Percentiles rank a stretch among this genome's conserved stretches.
Evolutionary conservation across 192 early-diverging fungal genomes (phyloP).

Genomic region (Backusella circina): DNA sequence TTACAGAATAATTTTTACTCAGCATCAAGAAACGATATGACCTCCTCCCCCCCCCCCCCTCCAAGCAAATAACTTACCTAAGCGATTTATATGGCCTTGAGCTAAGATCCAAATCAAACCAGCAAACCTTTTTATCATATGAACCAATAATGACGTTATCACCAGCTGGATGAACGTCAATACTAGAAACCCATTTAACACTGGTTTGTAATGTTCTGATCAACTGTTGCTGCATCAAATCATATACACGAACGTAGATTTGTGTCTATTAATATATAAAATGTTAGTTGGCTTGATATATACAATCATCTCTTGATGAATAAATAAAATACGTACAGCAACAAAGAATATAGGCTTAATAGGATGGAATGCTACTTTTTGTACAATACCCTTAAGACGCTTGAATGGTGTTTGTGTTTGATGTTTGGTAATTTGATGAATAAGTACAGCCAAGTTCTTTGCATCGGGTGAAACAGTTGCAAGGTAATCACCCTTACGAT

Average conservation of each 20-base stretch:
- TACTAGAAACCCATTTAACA: constrained; percentile 92
- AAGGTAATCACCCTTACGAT: constrained; percentile 96
- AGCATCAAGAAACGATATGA: too few relatives aligned
- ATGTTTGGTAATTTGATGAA: constrained; percentile 90
- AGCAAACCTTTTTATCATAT: constrained; percentile 92
- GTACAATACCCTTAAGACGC: constrained; percentile 84
- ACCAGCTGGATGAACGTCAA: constrained; percentile 92
- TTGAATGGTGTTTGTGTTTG: constrained; percentile 91
- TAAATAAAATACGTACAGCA: constrained; percentile 48
- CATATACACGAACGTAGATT: constrained; percentile 90
- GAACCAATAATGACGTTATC: constrained; percentile 96
- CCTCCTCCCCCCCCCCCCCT: too few relatives aligned
- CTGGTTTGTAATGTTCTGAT: constrained; percentile 81
- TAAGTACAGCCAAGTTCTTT: constrained; percentile 68
- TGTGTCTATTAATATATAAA: constrained; percentile 69
- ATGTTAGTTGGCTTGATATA: background rate
- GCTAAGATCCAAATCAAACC: constrained; percentile 97
- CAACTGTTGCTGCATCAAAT: constrained; percentile 84
- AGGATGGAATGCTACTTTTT: constrained; percentile 90
- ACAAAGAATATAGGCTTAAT: constrained; percentile 89
- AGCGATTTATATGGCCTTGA: constrained; percentile 92
- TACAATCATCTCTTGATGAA: background rate
- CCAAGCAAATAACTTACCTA: constrained; percentile 37
- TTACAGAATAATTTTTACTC: too few relatives aligned
- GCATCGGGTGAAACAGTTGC: constrained; percentile 81